Conservation (phyloP, 345 rosid genomes). For the Eucalyptus sp. region DNA sequence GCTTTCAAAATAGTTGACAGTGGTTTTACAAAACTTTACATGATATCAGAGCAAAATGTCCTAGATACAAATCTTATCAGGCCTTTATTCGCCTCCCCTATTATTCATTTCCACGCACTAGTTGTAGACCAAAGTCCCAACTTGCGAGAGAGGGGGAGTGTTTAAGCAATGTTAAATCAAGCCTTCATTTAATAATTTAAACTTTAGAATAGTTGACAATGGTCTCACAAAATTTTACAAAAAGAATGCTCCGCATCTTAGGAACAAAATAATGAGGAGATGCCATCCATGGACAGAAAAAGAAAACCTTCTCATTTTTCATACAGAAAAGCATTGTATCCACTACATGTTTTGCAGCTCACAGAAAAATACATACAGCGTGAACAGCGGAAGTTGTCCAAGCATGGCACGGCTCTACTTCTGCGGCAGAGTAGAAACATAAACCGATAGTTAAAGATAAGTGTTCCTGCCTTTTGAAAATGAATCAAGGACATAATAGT, state of each 20-base stretch:
- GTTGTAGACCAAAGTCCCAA: neutral
- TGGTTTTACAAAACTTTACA: neutral
- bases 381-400: constrained; percentile 16
- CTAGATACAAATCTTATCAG: neutral
- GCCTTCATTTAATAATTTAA: neutral
- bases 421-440: neutral
- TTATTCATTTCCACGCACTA: neutral
- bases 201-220: neutral
- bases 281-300: neutral
- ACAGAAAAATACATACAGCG: constrained; percentile 14
- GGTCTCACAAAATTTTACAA: neutral
- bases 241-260: neutral
- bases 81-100: neutral
- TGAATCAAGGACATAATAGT: neutral
- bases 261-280: neutral
- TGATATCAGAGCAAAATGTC: neutral
- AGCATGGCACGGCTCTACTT: constrained; percentile 18
- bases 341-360: neutral
- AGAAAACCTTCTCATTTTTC: neutral
- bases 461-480: neutral
- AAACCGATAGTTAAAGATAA: neutral
- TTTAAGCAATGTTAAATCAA: neutral
- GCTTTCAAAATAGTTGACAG: neutral
- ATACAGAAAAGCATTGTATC: neutral
- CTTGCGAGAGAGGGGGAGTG: neutral